These are phyloP conservation scores for Wickerhamomyces xylosicus DNA, from an alignment of 805 yeast genomes.

Conservation along the genomic window DNA sequence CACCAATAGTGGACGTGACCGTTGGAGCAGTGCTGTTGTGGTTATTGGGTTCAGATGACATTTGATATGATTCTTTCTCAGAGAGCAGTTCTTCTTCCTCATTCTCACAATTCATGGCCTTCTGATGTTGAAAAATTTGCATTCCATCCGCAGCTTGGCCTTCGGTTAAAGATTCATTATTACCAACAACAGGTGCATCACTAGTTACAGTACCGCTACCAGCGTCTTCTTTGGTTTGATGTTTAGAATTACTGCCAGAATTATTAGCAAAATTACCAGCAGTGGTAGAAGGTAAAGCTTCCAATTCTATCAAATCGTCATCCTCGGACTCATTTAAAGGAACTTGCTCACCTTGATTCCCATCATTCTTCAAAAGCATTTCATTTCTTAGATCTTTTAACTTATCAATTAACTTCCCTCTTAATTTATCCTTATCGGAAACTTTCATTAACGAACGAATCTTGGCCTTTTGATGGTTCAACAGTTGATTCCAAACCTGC, in stretches of 20 bases:
- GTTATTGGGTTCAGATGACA: too few species aligned
- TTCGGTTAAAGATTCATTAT: too few species aligned
- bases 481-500: conserved; percentile 33
- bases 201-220: too few species aligned
- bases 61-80: too few species aligned
- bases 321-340: conserved; percentile 6
- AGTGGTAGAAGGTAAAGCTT: background rate
- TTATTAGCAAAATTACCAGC: background rate
- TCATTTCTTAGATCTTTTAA: conserved; percentile 13
- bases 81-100: too few species aligned
- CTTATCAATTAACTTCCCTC: conserved; percentile 13
- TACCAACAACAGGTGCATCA: too few species aligned
- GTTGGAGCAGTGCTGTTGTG: too few species aligned
- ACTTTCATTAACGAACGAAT: conserved; percentile 1
- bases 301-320: conserved; percentile 2
- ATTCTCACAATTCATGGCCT: too few species aligned
- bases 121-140: too few species aligned
- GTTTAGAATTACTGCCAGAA: too few species aligned
- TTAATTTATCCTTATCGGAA: conserved; percentile 18
- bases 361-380: conserved; percentile 4
- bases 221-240: background rate
- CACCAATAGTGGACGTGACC: too few species aligned
- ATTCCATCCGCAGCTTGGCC: too few species aligned
- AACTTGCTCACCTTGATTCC: conserved; percentile 1
- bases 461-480: conserved; percentile 9